Base-by-base conservation (phyloP, 75 land plant species). In the Picea glauca region DNA sequence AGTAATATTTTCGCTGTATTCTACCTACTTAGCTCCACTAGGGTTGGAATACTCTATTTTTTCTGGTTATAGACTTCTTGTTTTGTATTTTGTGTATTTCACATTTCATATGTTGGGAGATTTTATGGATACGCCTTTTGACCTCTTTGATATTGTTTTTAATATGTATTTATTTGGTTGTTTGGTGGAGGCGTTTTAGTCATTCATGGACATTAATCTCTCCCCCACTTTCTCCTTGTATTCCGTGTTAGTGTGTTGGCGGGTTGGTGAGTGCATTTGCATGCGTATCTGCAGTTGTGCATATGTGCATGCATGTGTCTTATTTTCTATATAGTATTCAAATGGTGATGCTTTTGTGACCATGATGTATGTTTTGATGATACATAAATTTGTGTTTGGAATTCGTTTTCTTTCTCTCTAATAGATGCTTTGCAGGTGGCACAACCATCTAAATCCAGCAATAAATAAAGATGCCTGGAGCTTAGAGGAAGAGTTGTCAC, bases 391-490 rank as follows among this genome's bases (percentile, higher is more conserved):
- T 54, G 32, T 23, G 59, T 58, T 60, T 56, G 58, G 15, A 5
- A 20, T 74, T 46, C 56, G 56, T 50, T 50, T 74, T 56, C 7
- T 50, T n/a, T n/a, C 2, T 43, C 15, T 76, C 77, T 76, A 56
- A 75, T 56, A 15, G 32, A 75, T 56, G 61, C 60, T 58, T 78
- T 74, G n/a, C 80, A 91, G 93, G 79, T 92, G 93, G 93, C 86
- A 90, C 76, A 89, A 92, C 78, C 92, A 92, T 84, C 76, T 92
- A 5, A 86, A 92, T 66, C 93, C 93, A 35, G 68, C 76, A 14
- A 92, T 92, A 76, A 92, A 89, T 68, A 87, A 82, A 77, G 88
- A 79, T 76, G 84, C 91, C 33, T 92, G 93, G 93, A 87, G 90
- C 14, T 73, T 76, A 54, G 89, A 90, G 38, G 93, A 92, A 76